Conservation (phyloP, 2,329 filamentous ascomycete species). For the Sordariomycetes sp. region DNA sequence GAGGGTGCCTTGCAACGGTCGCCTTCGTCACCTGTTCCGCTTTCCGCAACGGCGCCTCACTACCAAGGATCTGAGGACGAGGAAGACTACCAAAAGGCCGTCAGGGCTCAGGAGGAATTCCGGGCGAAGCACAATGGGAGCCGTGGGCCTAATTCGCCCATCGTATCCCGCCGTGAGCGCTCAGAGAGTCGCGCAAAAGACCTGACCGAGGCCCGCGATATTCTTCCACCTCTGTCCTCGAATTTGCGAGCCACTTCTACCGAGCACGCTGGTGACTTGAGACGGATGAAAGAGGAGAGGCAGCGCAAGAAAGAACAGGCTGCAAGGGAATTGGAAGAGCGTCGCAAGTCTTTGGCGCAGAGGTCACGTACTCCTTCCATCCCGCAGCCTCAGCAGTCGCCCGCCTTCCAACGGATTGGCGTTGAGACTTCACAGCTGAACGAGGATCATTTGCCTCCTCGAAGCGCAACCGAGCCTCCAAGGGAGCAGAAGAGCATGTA, state of each 20-base stretch:
- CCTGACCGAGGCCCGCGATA: conserved; percentile 18
- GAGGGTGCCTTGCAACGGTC: conserved; percentile 55
- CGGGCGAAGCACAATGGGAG: conserved; percentile 45
- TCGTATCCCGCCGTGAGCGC: conserved; percentile 20
- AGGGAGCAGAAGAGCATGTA: conserved; percentile 45
- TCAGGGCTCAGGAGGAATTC: conserved; percentile 46
- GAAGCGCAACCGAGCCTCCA: conserved; percentile 58
- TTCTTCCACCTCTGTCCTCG: conserved; percentile 17
- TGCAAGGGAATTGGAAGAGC: conserved; percentile 79
- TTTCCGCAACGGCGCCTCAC: conserved; percentile 42
- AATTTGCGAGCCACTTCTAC: conserved; percentile 29
- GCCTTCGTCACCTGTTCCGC: conserved; percentile 72
- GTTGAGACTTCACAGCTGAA: conserved; percentile 34
- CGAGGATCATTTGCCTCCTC: conserved; percentile 35
- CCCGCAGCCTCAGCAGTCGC: conserved; percentile 55
- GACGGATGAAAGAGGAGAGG: conserved; percentile 48
- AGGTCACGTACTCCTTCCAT: conserved; percentile 74
- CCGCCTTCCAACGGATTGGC: conserved; percentile 13
- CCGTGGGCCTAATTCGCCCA: conserved; percentile 24
- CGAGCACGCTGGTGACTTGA: conserved; percentile 44
- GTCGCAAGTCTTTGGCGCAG: conserved; percentile 73
- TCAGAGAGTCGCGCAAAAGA: conserved; percentile 28
- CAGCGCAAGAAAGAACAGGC: conserved; percentile 64
- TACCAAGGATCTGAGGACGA: conserved; percentile 53
- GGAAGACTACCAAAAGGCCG: conserved; percentile 44